A percentile compares a stretch with the other conserved stretches of the same genome.
Conservation (phyloP, 148 eudicot species). For the Talinum fruticosum region DNA sequence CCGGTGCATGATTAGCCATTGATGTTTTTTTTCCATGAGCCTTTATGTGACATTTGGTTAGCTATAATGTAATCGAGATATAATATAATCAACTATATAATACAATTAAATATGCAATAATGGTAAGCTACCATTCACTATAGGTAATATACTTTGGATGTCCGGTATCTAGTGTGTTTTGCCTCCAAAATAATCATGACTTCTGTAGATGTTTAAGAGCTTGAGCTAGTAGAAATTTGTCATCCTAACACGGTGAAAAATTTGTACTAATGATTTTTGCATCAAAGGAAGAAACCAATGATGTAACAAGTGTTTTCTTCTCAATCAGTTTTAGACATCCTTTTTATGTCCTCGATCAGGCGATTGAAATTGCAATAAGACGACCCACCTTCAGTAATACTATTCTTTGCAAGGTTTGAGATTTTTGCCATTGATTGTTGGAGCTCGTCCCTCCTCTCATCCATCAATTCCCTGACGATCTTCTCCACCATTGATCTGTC, state of each 20-base stretch:
- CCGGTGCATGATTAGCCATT: no score
- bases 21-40: no score
- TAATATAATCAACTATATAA: no score
- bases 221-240: no score
- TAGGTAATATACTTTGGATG: no score
- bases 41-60: no score
- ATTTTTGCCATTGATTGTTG: conserved; percentile 15
- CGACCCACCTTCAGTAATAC: conserved; percentile 34
- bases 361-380: conserved; percentile 28
- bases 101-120: no score
- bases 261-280: no score
- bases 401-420: conserved; percentile 22
- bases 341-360: conserved; percentile 37
- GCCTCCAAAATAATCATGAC: background rate
- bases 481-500: conserved; percentile 25
- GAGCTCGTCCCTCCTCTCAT: conserved; percentile 23
- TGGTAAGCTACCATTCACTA: background rate
- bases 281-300: background rate
- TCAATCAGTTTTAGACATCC: conserved; percentile 5
- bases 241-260: background rate
- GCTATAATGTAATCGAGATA: no score
- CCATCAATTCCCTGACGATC: conserved; percentile 36
- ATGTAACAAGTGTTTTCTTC: background rate
- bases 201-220: background rate
- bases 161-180: background rate